Evolutionary conservation across 2,329 filamentous ascomycete genomes (phyloP).

Genomic region (Lachnellula subtilissima): DNA sequence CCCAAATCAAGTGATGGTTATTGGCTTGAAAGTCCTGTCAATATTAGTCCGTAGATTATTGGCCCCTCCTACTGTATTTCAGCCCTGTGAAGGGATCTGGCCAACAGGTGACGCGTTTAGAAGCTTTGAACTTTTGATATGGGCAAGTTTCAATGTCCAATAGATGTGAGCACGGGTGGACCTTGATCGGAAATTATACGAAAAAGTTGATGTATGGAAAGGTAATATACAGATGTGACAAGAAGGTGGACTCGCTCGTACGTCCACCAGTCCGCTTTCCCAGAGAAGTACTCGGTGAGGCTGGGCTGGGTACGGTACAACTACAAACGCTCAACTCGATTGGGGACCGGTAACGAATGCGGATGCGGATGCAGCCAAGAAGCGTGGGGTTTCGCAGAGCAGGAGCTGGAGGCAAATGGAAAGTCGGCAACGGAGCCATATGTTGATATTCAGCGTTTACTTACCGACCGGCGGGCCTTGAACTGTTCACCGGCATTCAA

Average conservation of each 20-base stretch:
- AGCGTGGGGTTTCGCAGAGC: background rate
- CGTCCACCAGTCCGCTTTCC: background rate
- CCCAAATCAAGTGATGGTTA: background rate
- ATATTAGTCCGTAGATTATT: no score
- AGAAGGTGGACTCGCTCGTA: background rate
- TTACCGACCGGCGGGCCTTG: background rate
- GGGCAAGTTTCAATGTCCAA: background rate
- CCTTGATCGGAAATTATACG: background rate
- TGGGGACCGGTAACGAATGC: background rate
- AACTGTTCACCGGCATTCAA: slow-evolving; percentile 4
- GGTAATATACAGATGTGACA: background rate
- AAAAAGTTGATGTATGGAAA: no score
- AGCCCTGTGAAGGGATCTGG: background rate
- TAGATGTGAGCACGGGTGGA: background rate
- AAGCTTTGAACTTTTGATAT: background rate
- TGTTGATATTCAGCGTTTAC: background rate
- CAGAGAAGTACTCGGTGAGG: slow-evolving; percentile 12
- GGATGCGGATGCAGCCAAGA: background rate
- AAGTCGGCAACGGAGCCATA: background rate
- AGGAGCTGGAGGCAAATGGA: background rate
- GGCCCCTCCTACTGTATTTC: background rate
- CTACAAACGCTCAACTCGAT: background rate
- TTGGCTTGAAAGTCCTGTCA: background rate
- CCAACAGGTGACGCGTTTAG: background rate
- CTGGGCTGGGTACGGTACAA: background rate